Evolutionary conservation across 169 alveolate species (phyloP), one percentile per base, ranked within the genome.

Genomic region (Besnoitia besnoiti): DNA sequence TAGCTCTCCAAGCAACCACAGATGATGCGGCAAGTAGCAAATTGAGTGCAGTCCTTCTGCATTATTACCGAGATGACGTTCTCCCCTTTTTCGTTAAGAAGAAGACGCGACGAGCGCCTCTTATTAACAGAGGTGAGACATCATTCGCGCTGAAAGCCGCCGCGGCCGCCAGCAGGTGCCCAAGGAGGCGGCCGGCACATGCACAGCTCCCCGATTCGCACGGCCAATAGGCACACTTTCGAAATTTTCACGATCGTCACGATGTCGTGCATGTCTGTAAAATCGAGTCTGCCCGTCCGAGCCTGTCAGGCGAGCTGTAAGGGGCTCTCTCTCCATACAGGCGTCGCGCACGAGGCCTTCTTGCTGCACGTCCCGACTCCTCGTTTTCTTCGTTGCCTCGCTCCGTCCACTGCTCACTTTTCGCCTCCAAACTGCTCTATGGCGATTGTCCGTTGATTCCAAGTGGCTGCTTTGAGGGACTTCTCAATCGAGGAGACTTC

Each of bases 1-100:
- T 80, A 19, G 91, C 77, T 39, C 77, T 85, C 35, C 62, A 85
- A 55, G 37, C 51, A 24, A 85, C 91, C n/a, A 85, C 49, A 12
- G 80, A 51, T 37, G 91, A 85, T 27, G 91, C 91, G 2, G 91
- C 91, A 0, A 51, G 55, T 39, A 85, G 91, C 80, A 85, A 85
- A 37, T 27, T 85, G 82, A 46, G 77, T 21, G 77, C 91, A 37
- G 77, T 51, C 77, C 91, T 85, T 35, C 91, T 85, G 79, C 39
- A 42, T n/a, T 85, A 85, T 37, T 85, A 46, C 80, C 50, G 46
- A 24, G 91, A 85, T 35, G 80, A 85, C 7, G 50, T 35, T 35
- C 73, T 85, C 42, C 62, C 55, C 59, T 42, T 33, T 37, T 85
- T 85, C 91, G 91, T 85, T 37, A 85, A n/a, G 35, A 49, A 85